Base-by-base conservation (phyloP, 2,329 filamentous ascomycete species). In the Zymoseptoria ardabiliae region DNA sequence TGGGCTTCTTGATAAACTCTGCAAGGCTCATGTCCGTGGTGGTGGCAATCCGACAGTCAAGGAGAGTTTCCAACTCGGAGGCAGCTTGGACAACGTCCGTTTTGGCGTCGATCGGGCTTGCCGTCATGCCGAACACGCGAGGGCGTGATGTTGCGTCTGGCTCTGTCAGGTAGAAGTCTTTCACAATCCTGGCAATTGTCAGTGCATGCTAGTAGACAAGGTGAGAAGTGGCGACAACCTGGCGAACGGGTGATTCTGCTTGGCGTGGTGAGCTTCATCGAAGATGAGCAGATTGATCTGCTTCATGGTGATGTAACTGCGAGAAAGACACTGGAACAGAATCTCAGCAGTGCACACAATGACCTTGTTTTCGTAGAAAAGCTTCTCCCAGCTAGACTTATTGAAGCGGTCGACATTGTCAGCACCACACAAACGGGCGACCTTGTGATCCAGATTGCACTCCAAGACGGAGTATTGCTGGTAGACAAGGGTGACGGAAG, bases 181-280 rank as follows among this genome's bases (percentile, higher is more conserved):
- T 91, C 75, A 99, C 90, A 60, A 99, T 94, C 25, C 81, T 82
- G 60, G 45, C 52, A 58, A 48, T 10, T 8, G 49, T 63, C 17
- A 66, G 53, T 49, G 19, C 35, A 53, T 8, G 13, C 17, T 50
- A 23, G 13, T 23, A 22, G 10, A 8, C 20, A 8, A 35, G 2
- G 51, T 21, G 21, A 17, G 21, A n/a, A 21, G 5, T 8, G 21
- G 20, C 59, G 21, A 70, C 57, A 62, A 80, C 79, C 85, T 82
- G 20, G 93, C 90, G 70, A 96, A 99, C 0, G 90, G 82, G 69
- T 99, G 94, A 55, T 91, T 89, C 72, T 93, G 95, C 75, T 99
- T 99, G 0, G 93, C 86, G 70, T 97, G 94, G 69, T 99, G 94
- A 5, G 92, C 94, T 74, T 99, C 94, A 69, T 99, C 94, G 65